These are phyloP conservation scores for Xylaria curta DNA, from an alignment of 495 filamentous ascomycete species.

Conservation along the genomic window DNA sequence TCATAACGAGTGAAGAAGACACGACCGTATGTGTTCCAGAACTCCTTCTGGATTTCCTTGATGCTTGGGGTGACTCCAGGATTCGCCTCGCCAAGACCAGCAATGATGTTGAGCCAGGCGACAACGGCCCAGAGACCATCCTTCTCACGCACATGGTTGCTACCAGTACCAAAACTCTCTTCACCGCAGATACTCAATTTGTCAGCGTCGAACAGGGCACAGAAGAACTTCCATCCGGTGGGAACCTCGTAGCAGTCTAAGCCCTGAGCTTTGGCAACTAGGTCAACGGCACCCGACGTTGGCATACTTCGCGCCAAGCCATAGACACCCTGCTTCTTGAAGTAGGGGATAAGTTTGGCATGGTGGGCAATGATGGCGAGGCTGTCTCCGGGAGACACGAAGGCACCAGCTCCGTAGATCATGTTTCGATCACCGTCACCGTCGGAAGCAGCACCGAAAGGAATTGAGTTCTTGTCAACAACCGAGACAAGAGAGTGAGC, in stretches of 20 bases:
- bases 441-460: slow-evolving; percentile 95
- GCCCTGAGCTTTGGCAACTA: slow-evolving; percentile 92
- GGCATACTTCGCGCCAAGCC: slow-evolving; percentile 97
- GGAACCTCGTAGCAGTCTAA: slow-evolving; percentile 95
- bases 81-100: slow-evolving; percentile 84
- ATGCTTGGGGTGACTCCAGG: slow-evolving; percentile 82
- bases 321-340: slow-evolving; percentile 94
- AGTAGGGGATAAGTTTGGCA: slow-evolving; percentile 93
- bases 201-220: slow-evolving; percentile 93
- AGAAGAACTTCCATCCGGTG: slow-evolving; percentile 99
- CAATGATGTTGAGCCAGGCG: slow-evolving; percentile 98
- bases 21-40: slow-evolving; percentile 95
- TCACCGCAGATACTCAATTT: slow-evolving; percentile 99
- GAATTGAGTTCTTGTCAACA: slow-evolving; percentile 88
- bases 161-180: slow-evolving; percentile 97
- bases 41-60: slow-evolving; percentile 91
- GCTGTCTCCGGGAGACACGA: slow-evolving; percentile 96
- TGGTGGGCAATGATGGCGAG: slow-evolving; percentile 98
- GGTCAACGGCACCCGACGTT: slow-evolving; percentile 91
- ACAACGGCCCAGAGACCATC: slow-evolving; percentile 97
- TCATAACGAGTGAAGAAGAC: slow-evolving; percentile 99
- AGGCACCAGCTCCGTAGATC: slow-evolving; percentile 97
- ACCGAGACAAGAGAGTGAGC: slow-evolving; percentile 93
- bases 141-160: slow-evolving; percentile 99
- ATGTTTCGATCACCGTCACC: slow-evolving; percentile 99